A percentile compares a stretch with the other conserved stretches of the same genome.
phyloP scores from a whole-genome alignment of 23 red algal species.

The Gracilaria gracilis region DNA sequence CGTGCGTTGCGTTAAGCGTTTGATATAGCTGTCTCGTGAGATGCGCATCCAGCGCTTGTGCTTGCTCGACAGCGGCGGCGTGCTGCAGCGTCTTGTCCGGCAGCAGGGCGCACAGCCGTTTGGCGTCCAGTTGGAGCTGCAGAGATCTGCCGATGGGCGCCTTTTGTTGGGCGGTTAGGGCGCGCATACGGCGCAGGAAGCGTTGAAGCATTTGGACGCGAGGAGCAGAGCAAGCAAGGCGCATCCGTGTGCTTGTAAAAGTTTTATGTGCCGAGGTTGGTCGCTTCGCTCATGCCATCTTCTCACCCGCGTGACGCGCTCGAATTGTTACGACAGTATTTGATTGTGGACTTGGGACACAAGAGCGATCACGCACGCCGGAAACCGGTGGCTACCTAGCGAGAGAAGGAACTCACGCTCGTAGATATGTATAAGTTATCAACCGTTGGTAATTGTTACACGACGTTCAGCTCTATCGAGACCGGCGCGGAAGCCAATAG shows the following conservation, averaged over 20 bases:
- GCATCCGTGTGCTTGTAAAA: not conserved
- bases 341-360: no score
- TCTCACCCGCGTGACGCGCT: not conserved
- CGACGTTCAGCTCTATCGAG: no score
- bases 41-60: conserved; percentile 11
- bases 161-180: not conserved
- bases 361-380: no score
- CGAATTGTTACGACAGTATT: no score
- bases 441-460: no score
- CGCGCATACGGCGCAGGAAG: not conserved
- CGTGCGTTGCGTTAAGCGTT: not conserved
- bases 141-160: conserved; percentile 2
- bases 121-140: conserved; percentile 14
- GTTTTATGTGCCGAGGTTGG: no score
- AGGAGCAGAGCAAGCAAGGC: not conserved
- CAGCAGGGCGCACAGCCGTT: conserved; percentile 2
- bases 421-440: no score
- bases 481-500: no score
- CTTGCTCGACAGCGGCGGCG: not conserved
- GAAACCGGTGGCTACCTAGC: no score
- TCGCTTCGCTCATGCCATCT: no score
- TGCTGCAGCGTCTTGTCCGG: not conserved
- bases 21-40: not conserved
- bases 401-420: no score
- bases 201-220: not conserved